Evolutionary conservation across 2,329 filamentous ascomycete species (phyloP), one percentile per base, ranked within the genome.

Genomic region (Pseudogymnoascus sp.): DNA sequence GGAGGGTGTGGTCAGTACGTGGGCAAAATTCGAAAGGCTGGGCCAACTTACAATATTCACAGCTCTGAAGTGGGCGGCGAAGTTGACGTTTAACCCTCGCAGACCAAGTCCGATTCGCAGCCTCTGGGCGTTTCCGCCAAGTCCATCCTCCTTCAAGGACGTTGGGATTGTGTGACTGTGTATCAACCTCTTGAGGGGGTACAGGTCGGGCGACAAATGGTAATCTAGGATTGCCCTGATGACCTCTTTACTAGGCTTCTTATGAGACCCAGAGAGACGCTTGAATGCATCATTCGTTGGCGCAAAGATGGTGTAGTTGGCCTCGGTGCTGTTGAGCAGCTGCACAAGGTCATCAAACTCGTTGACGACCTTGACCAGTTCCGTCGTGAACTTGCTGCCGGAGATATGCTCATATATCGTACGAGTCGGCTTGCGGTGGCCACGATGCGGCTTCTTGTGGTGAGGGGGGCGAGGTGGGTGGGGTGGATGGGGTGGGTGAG

Each of bases 321-420:
- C 79, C 37, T 83, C 77, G 1, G 90, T 93, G 70, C 83, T 83
- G 76, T 96, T 95, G 29, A 97, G 82, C 3, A 86, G 74, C 62
- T 88, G 75, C 37, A 93, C 86, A 0, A 96, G 78, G 61, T 90
- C 85, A 0, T 86, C 81, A 72, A 89, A 87, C 65, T 91, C 81
- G 65, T 88, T 81, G 68, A 96, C 82, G n/a, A 92, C 78, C 72
- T 88, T 83, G 29, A 88, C 86, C 50, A 96, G 88, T 74, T 87
- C 89, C 59, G 84, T 89, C 1, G 90, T 93, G 76, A 90, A 83
- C 70, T 92, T 89, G 77, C 83, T 88, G 70, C 83, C 78, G n/a
- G 83, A 79, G 74, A 96, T 90, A 65, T 93, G 77, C 75, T 96
- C 80, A 75, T 93, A 96, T 50, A 96, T 83, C 19, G 91, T 96